Conservation (phyloP, 1,139 yeast genomes). For the Nakaseomyces bracarensis region DNA sequence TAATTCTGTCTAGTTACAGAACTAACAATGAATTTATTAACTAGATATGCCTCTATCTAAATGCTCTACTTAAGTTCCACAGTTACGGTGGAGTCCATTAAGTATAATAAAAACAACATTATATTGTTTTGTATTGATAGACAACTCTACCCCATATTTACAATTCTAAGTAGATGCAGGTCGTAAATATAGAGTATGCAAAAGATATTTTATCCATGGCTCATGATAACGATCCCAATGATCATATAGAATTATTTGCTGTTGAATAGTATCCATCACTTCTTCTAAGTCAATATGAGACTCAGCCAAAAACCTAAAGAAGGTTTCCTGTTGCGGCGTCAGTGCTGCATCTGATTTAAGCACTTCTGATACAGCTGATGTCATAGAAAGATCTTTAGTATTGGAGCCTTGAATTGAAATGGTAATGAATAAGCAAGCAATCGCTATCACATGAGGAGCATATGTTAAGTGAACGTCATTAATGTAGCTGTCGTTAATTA, state of each 20-base stretch:
- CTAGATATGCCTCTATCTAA: no score
- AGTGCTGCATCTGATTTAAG: neutral
- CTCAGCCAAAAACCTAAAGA: slow-evolving; percentile 60
- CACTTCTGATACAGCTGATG: slow-evolving; percentile 5
- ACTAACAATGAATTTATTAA: no score
- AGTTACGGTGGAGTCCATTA: no score
- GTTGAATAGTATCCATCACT: slow-evolving; percentile 75
- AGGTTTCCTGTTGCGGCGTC: slow-evolving; percentile 24
- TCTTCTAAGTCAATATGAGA: slow-evolving; percentile 72
- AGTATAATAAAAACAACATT: no score
- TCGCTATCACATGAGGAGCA: slow-evolving; percentile 89
- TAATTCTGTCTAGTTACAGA: no score
- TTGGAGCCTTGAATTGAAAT: slow-evolving; percentile 20
- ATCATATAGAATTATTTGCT: slow-evolving; percentile 67
- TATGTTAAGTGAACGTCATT: slow-evolving; percentile 75
- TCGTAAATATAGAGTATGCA: slow-evolving; percentile 29
- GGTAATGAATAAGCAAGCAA: slow-evolving; percentile 50
- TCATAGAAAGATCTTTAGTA: slow-evolving; percentile 9
- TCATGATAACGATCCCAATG: slow-evolving; percentile 84
- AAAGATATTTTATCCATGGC: slow-evolving; percentile 32
- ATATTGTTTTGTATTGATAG: neutral
- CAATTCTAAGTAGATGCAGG: slow-evolving; percentile 9
- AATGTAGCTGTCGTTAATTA: slow-evolving; percentile 81
- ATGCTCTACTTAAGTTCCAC: no score
- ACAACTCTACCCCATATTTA: no score